Base-by-base conservation (phyloP, 1,284 basidiomycete species). In the Cutaneotrichosporon sp. region DNA sequence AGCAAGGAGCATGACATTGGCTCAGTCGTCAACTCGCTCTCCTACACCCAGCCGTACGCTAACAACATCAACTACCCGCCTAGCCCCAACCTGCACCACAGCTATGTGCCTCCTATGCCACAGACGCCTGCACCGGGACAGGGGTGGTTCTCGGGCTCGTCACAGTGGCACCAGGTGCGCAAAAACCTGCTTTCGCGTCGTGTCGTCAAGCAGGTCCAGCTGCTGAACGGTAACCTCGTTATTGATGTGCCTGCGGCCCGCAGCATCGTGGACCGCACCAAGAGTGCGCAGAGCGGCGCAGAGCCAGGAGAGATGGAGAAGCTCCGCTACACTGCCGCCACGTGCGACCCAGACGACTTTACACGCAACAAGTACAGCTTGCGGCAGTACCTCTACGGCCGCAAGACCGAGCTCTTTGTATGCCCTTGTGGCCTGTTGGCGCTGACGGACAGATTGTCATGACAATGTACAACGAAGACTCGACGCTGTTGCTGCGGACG, bases 401-500 rank as follows among this genome's bases (percentile, higher is more conserved):
- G 92, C 40, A 82, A 84, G 60, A 97, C 93, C 0, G 93, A 97
- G 76, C 80, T 97, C 8, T 89, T 97, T 70, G 72, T 74, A 45
- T 62, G 69, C 26, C 13, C 36, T 23, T 20, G 34, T 10, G 7
- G 3, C 20, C 4, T 18, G 21, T 23, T 18, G 15, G 22, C 18
- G 18, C n/a, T 52, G 54, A 33, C 55, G 44, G 20, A 4, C 50
- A 72, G 70, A 92, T 97, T 65, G 89, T 90, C 46, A 89, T 91
- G 87, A 91, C 89, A 41, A 91, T 91, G 69, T 91, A 97, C 77
- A 97, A 97, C 73, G 93, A 97, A 76, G 88, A 93, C 69, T 88
- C 93, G 62, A 80, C 88, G 18, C 79, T 97, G 20, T 88, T 90
- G 66, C 79, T 81, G 64, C 82, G 81, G 65, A 91, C 90, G 4